Base-by-base conservation (phyloP, 2,329 filamentous ascomycete genomes). In the Pseudogymnoascus sp. region DNA sequence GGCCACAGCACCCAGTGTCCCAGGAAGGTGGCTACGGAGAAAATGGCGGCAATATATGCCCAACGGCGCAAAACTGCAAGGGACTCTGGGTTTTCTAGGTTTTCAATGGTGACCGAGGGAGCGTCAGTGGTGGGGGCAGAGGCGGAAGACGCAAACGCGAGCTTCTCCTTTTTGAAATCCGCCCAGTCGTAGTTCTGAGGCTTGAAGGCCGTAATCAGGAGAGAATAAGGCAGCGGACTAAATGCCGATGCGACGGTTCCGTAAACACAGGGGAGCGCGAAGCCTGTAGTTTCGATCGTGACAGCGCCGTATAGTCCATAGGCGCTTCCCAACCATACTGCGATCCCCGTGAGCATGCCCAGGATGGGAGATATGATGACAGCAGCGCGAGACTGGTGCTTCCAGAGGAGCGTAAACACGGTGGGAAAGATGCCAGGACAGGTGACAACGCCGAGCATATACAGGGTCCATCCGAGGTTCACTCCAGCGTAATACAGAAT, bases 1-100 rank as follows among this genome's bases (percentile, higher is more conserved):
- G 80, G 80, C 79, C 79, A 83, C 2, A 82, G 63, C 1, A 82
- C 78, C 78, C 78, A 81, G 60, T 81, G 79, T 0, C 79, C 79
- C 0, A 81, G 61, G 60, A 82, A 81, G 0, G 79, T 82, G 0
- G 78, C 78, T 0, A 73, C 64, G 0, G 78, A 73, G 79, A 79
- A 80, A 6, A 75, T 69, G 0, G 76, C 73, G 0, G 77, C 77
- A 58, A 79, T 76, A 0, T 71, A 71, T 1, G 75, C 74, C 80
- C 79, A 82, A 37, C 75, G 71, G 64, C 77, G 79, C 17, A 26
- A 59, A 13, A 58, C 29, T 7, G 37, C 33, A 40, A 33, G 44
- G 41, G 44, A 39, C 31, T 58, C 44, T 11, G 80, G 66, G 2
- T 72, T 71, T 1, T 71, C 68, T 5, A 65, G 47, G 24, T 76